Conservation (phyloP, 352 stramenopile species). For the Phytophthora agathidicida region DNA sequence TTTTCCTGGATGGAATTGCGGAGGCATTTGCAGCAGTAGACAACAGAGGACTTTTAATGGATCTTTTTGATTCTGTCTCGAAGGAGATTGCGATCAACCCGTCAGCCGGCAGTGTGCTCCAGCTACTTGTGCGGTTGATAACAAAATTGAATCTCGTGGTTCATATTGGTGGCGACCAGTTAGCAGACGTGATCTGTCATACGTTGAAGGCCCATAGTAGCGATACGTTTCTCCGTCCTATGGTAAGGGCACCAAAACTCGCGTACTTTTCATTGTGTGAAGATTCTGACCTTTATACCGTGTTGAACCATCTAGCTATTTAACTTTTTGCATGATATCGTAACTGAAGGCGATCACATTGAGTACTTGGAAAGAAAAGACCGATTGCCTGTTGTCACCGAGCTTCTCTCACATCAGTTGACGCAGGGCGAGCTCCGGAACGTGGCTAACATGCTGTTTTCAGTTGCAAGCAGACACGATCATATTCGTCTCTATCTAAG, state of each 20-base stretch:
- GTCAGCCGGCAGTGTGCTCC: slow-evolving; percentile 26
- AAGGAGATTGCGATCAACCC: slow-evolving; percentile 19
- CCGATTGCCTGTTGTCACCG: slow-evolving; percentile 15
- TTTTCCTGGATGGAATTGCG: slow-evolving; percentile 17
- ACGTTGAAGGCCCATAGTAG: slow-evolving; percentile 28
- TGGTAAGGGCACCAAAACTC: slow-evolving; percentile 7
- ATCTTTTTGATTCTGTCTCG: slow-evolving; percentile 26
- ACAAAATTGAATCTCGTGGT: slow-evolving; percentile 31
- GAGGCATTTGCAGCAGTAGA: slow-evolving; percentile 11
- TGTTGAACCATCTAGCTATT: slow-evolving; percentile 19
- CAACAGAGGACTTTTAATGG: slow-evolving; percentile 25
- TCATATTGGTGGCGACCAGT: slow-evolving; percentile 32
- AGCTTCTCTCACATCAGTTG: slow-evolving; percentile 16
- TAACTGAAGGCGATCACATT: slow-evolving; percentile 7
- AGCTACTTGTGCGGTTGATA: slow-evolving; percentile 40
- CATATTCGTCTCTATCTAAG: slow-evolving; percentile 22
- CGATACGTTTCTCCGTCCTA: slow-evolving; percentile 42
- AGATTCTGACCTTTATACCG: neutral
- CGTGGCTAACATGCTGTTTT: slow-evolving; percentile 21
- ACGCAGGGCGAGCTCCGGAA: slow-evolving; percentile 24
- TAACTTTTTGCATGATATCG: slow-evolving; percentile 25
- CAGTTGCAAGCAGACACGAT: slow-evolving; percentile 3
- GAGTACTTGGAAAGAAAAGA: slow-evolving; percentile 13
- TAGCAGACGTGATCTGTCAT: slow-evolving; percentile 36
- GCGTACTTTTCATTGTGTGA: neutral